Conservation (phyloP, 495 filamentous ascomycete genomes). For the Lasiosphaeriaceae sp. region DNA sequence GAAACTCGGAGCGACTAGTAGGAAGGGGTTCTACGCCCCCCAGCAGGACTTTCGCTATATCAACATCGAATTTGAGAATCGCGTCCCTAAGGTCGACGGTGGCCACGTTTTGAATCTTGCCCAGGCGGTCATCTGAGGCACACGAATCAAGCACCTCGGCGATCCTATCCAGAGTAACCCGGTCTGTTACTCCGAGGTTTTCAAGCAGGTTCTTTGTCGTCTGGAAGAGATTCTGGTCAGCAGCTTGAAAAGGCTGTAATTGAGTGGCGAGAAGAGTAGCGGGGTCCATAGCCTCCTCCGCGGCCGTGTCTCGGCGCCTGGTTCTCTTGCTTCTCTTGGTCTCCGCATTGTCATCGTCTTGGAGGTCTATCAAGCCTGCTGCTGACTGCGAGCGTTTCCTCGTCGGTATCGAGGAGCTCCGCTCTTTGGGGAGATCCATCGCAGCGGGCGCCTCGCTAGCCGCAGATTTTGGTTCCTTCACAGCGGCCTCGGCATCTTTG, state of each 20-base stretch:
- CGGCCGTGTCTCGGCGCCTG: conserved; percentile 70
- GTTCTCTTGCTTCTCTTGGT: conserved; percentile 80
- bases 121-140: conserved; percentile 40
- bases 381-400: conserved; percentile 64
- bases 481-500: conserved; percentile 5
- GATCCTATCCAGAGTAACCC: conserved; percentile 46
- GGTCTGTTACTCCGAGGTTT: conserved; percentile 58
- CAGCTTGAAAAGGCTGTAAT: conserved; percentile 61
- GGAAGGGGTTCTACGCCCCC: conserved; percentile 38
- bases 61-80: conserved; percentile 39
- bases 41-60: conserved; percentile 37
- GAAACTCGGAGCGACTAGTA: conserved; percentile 62
- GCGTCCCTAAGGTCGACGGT: conserved; percentile 40
- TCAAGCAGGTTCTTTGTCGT: conserved; percentile 62
- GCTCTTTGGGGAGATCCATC: conserved; percentile 24
- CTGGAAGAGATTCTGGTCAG: conserved; percentile 73
- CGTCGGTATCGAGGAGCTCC: conserved; percentile 28
- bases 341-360: conserved; percentile 55
- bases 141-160: conserved; percentile 52
- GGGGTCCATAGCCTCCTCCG: conserved; percentile 66
- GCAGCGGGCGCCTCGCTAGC: conserved; percentile 1
- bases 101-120: conserved; percentile 35
- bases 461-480: conserved; percentile 9
- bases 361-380: conserved; percentile 53
- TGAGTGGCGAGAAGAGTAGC: conserved; percentile 69